Base-by-base conservation (phyloP, 176 grass and related monocot species). In the Eleusine indica region DNA sequence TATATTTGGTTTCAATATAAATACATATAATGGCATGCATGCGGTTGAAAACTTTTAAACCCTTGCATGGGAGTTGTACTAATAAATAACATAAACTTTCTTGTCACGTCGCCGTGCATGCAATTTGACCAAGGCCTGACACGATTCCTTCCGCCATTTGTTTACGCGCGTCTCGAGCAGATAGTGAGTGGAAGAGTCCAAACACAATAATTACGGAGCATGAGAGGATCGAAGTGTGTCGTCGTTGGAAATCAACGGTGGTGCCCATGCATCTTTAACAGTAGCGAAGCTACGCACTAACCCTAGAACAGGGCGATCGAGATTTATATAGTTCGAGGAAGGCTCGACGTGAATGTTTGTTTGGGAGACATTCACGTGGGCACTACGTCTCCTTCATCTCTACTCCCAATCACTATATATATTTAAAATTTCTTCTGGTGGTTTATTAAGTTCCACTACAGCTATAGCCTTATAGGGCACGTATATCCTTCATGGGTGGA, bases 331-430 rank as follows among this genome's bases (percentile, higher is more conserved):
- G 43, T 81, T 68, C 54, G 84, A 86, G 73, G 74, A 89, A 70
- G 71, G 86, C 90, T 90, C 85, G 53, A 86, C 85, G 91, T 98
- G 96, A 98, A 98, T 98, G 96, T 98, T 95, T 98, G 93, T 95
- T 95, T 95, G 86, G 69, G 92, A 95, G 80, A 98, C 96, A 98
- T 92, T 95, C 93, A 98, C 91, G 93, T 95, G 91, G 88, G 89
- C 91, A 94, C 83, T 86, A 88, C 89, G 81, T 79, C 71, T 90
- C 74, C 83, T 63, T 7, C 25, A 71, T 66, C 71, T 47, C 73
- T 58, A 30, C 38, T 51, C 66, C 66, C 39, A 22, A 84, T 74
- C 54, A 68, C 32, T 35, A 66, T 48, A 46, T 3, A 17, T 43
- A 57, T 51, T n/a, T 57, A 58, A 61, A 40, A 25, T 88, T 22